A percentile compares a stretch with the other conserved stretches of the same genome.
These are phyloP conservation scores for Psilocybe cyanescens DNA, from an alignment of 768 basidiomycete genomes.

Conservation along the genomic window DNA sequence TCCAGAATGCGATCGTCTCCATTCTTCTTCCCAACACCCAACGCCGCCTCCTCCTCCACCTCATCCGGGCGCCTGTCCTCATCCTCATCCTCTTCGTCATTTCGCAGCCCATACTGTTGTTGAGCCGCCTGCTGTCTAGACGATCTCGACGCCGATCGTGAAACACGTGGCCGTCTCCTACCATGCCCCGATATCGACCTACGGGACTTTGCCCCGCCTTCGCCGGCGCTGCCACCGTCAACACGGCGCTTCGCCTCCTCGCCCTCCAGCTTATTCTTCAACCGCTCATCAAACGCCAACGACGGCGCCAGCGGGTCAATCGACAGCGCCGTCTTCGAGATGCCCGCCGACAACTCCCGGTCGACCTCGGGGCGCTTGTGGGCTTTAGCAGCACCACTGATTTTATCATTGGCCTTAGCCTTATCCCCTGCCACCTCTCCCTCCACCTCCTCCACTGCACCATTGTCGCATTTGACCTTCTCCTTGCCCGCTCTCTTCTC, in stretches of 20 bases:
- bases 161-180: neutral
- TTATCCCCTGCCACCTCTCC: slow-evolving; percentile 4
- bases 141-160: slow-evolving; percentile 7
- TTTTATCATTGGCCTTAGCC: neutral
- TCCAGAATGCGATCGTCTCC: slow-evolving; percentile 60
- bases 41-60: slow-evolving; percentile 42
- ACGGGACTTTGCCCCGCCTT: neutral
- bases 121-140: neutral
- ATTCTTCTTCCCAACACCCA: slow-evolving; percentile 27
- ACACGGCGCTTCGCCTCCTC: slow-evolving; percentile 32
- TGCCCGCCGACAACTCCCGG: slow-evolving; percentile 22
- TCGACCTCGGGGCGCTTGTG: slow-evolving; percentile 40
- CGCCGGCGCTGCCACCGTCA: slow-evolving; percentile 17
- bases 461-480: slow-evolving; percentile 19
- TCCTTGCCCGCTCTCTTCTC: slow-evolving; percentile 29
- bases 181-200: neutral
- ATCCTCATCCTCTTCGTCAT: slow-evolving; percentile 24
- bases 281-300: slow-evolving; percentile 80
- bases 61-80: slow-evolving; percentile 39
- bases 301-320: slow-evolving; percentile 90
- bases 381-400: no score
- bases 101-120: slow-evolving; percentile 16
- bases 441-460: slow-evolving; percentile 11
- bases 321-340: slow-evolving; percentile 45
- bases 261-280: slow-evolving; percentile 66